Base-by-base conservation (phyloP, 495 filamentous ascomycete species). In the Penicillium manginii region DNA sequence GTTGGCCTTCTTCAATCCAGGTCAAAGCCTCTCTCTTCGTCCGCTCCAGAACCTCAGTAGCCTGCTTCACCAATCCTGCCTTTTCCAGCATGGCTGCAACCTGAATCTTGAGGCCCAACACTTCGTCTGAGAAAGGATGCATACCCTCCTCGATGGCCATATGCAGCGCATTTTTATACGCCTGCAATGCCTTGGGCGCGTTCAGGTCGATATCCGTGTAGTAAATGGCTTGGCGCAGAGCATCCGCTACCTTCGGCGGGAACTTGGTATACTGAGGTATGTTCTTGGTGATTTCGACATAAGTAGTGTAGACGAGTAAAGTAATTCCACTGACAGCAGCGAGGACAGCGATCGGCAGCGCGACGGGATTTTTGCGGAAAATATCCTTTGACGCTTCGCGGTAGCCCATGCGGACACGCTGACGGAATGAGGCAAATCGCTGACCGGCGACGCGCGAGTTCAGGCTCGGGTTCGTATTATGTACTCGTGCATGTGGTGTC, bases 91-190 rank as follows among this genome's bases (percentile, higher is more conserved):
- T 84, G 14, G 78, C 80, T 3, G 91, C 87, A 4, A 96, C 71
- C 72, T 91, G 86, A 31, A 97, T 84, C 75, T 91, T 94, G 18
- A 99, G 83, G 1, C 94, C 94, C 48, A 97, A 77, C 14, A 97
- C 84, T 65, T 97, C 94, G 57, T 96, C 89, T 3, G 88, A 90
- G 63, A 91, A 94, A 3, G 89, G 89, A 70, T 97, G 90, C 76
- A 99, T 86, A 0, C 84, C 83, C 42, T 88, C 61, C 65, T 93
- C 85, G 18, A 83, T 71, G 35, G 90, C 91, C 15, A 86, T 78
- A 58, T 81, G 75, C 42, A 98, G 71, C 2, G 93, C 94, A 48
- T 86, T 78, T 57, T 84, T 84, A 71, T 96, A 98, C 72, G 91
- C 88, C 53, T 89, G 87, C 39, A 96, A 73, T 2, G 94, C 92